Conservation (phyloP, 2,329 filamentous ascomycete species). For the Calonectria naviculata region DNA sequence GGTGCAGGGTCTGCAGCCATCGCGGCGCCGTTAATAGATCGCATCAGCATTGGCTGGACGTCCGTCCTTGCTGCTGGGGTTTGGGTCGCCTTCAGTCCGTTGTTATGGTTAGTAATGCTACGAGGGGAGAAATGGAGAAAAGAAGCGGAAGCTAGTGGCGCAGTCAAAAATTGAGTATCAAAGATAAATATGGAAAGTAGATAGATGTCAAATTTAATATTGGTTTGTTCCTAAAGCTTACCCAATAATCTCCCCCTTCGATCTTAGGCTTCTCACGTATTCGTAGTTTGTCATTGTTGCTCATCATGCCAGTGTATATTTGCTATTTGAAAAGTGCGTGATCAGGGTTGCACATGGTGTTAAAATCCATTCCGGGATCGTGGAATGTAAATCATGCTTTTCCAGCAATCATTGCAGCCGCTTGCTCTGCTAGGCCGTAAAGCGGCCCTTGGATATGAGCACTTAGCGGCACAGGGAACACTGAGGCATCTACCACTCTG, state of each 20-base stretch:
- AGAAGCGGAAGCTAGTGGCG: background rate
- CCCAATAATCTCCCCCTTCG: too few relatives aligned
- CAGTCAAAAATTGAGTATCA: background rate
- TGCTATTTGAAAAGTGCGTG: too few relatives aligned
- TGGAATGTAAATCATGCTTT: background rate
- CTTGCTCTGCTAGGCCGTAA: constrained; percentile 49
- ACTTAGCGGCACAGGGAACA: constrained; percentile 44
- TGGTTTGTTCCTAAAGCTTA: too few relatives aligned
- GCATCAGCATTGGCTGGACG: constrained; percentile 5
- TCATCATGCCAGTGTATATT: too few relatives aligned
- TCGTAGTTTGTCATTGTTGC: too few relatives aligned
- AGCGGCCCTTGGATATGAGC: constrained; percentile 45
- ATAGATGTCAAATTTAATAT: too few relatives aligned
- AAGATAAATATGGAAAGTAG: background rate
- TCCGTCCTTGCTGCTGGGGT: constrained; percentile 4
- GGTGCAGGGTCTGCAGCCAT: constrained; percentile 11
- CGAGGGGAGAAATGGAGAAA: background rate
- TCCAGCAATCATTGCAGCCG: constrained; percentile 36
- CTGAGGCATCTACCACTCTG: constrained; percentile 47
- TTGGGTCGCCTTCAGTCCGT: background rate
- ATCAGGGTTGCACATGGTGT: too few relatives aligned
- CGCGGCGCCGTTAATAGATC: constrained; percentile 5
- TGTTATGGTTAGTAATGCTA: constrained; percentile 6
- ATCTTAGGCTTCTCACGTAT: too few relatives aligned
- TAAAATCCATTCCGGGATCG: too few relatives aligned